Base-by-base conservation (phyloP, 768 basidiomycete genomes). In the Panaeolus cyanescens region DNA sequence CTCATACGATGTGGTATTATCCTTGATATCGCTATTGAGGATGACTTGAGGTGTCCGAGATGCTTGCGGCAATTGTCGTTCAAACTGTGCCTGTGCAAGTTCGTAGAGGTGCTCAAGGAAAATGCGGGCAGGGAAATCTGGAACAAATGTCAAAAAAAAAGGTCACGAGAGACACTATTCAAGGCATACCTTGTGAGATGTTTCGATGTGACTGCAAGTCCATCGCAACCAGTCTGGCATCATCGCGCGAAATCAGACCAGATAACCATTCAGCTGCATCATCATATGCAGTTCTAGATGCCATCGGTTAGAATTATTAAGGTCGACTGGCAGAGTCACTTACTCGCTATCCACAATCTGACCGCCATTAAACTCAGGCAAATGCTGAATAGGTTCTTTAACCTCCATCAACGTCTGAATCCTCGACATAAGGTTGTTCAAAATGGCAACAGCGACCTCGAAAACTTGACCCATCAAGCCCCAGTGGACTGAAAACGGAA, bases 401-500 rank as follows among this genome's bases (percentile, higher is more conserved):
- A 64, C 54, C 58, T 70, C 64, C 56, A 70, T 60, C 37, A 56
- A 77, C 65, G 53, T 71, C 65, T 42, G 65, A 59, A 45, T 75
- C 65, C 28, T 78, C 68, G 25, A 65, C 70, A 63, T 72, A 8
- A 82, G 72, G 25, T 64, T 71, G 61, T 82, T 83, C 33, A 87
- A 68, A 10, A 86, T 64, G 0, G 61, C 66, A 15, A 82, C 65
- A 5, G 75, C 73, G 10, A 71, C 72, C 60, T 82, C 77, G 0
- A 87, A 64, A 8, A 86, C 62, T 56, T 76, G 75, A 32, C 73
- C 76, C 60, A 84, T 85, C 25, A 87, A 71, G 33, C 68, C 70
- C 88, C 88, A 90, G 61, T 86, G 75, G 65, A 86, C 88, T 90
- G 55, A 5, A 50, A 42, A 59, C 1, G 19, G n/a, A 20, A 39